A percentile compares a stretch with the other conserved stretches of the same genome.
Conservation (phyloP, 208 protist genomes). For the Wallacemonas rigidus region DNA sequence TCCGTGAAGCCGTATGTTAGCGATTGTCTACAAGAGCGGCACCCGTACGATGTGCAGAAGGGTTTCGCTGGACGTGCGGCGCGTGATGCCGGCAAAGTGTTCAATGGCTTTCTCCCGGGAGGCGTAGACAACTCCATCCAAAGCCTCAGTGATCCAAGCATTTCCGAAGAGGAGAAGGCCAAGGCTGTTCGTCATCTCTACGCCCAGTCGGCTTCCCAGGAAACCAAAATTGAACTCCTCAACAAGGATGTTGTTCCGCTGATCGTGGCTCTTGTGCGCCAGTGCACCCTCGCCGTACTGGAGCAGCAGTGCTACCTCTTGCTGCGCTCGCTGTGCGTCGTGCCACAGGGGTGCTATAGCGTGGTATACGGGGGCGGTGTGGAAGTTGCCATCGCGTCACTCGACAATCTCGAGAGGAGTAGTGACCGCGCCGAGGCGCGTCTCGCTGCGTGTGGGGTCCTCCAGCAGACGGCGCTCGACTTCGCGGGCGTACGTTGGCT, state of each 20-base stretch:
- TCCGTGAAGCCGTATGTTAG: constrained; percentile 84
- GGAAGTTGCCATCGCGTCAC: constrained; percentile 34
- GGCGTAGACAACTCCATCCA: constrained; percentile 45
- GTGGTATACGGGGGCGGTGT: constrained; percentile 62
- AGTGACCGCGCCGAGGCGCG: constrained; percentile 26
- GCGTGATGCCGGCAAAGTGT: constrained; percentile 64
- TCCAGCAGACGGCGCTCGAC: constrained; percentile 63
- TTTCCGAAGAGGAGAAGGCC: constrained; percentile 45
- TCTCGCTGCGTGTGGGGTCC: constrained; percentile 42
- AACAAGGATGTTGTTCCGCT: constrained; percentile 55
- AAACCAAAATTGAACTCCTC: constrained; percentile 73
- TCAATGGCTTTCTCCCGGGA: constrained; percentile 48
- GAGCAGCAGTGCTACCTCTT: constrained; percentile 66
- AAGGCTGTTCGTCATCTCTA: constrained; percentile 68
- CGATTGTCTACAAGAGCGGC: constrained; percentile 79
- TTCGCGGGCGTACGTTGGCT: constrained; percentile 75
- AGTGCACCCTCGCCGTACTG: constrained; percentile 32
- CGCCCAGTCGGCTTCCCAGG: constrained; percentile 72
- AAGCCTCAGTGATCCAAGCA: constrained; percentile 55
- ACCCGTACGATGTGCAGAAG: constrained; percentile 79
- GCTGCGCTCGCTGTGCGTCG: constrained; percentile 68
- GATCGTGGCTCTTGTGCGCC: constrained; percentile 43
- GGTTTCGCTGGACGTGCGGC: constrained; percentile 64
- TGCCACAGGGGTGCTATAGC: constrained; percentile 76
- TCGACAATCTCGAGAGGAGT: constrained; percentile 2